phyloP scores from a whole-genome alignment of 2,329 filamentous ascomycete species.

The Tolypocladium sp. region DNA sequence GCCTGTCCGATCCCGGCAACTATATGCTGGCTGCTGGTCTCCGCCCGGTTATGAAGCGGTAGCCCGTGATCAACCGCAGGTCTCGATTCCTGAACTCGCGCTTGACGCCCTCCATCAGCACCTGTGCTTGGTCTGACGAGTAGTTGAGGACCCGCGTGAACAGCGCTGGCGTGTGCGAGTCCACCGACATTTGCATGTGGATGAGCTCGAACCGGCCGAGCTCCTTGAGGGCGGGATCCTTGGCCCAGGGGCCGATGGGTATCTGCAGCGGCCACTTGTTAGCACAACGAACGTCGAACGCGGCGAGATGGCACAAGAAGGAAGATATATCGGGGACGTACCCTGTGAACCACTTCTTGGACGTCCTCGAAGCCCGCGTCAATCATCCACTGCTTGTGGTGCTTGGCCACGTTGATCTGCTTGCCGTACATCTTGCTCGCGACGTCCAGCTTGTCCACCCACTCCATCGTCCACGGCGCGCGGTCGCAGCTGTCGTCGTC shows the following conservation, averaged over 20 bases:
- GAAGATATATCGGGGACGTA: conserved; percentile 6
- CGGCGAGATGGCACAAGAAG: too few species aligned
- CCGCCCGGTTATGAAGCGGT: conserved; percentile 22
- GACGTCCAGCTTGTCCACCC: conserved; percentile 24
- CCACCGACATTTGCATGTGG: conserved; percentile 33
- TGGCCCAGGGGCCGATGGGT: conserved; percentile 28
- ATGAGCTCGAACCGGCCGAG: conserved; percentile 24
- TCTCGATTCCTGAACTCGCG: conserved; percentile 24
- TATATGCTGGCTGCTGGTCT: conserved; percentile 6
- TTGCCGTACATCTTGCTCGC: conserved; percentile 27
- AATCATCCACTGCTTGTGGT: conserved; percentile 27
- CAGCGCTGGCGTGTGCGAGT: conserved; percentile 29
- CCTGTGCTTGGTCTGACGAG: conserved; percentile 28
- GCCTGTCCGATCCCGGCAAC: background rate
- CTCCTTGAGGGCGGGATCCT: conserved; percentile 25
- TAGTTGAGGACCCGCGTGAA: conserved; percentile 28
- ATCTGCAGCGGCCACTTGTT: conserved; percentile 14
- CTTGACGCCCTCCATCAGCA: conserved; percentile 32
- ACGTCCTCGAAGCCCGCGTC: conserved; percentile 28
- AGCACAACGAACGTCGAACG: background rate
- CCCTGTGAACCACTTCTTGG: conserved; percentile 17
- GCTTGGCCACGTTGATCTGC: conserved; percentile 25
- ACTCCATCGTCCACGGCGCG: conserved; percentile 28
- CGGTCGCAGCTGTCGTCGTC: conserved; percentile 27
- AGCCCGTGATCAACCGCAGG: conserved; percentile 21